phyloP scores from a whole-genome alignment of 2,329 filamentous ascomycete genomes.

The Aspergillus pseudoviridinutans region DNA sequence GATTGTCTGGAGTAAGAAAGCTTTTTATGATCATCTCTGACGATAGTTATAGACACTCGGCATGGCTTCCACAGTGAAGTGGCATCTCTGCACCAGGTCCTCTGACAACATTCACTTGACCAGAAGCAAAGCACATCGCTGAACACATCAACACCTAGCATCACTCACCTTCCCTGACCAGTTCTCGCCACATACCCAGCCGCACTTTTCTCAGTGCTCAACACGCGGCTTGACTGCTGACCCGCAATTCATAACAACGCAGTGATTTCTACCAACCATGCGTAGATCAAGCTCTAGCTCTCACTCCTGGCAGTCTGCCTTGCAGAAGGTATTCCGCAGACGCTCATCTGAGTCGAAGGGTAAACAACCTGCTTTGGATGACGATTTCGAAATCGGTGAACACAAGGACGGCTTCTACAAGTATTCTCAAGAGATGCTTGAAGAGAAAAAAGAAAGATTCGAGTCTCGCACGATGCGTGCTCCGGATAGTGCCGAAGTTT shows the following conservation, averaged over 20 bases:
- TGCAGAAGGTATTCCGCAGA: constrained; percentile 15
- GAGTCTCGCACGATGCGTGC: constrained; percentile 5
- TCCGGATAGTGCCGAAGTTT: constrained; percentile 14
- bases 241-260: background rate
- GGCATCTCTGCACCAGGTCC: background rate
- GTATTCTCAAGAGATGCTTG: constrained; percentile 11
- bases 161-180: background rate
- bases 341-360: constrained; percentile 4
- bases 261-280: constrained; percentile 1
- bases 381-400: constrained; percentile 9
- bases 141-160: background rate
- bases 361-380: constrained; percentile 2
- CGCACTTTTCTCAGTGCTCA: background rate
- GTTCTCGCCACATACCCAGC: background rate
- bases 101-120: background rate
- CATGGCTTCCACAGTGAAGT: background rate
- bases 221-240: background rate
- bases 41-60: background rate
- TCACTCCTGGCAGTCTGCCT: constrained; percentile 13
- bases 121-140: background rate
- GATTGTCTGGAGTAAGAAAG: background rate
- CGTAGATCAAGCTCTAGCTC: constrained; percentile 13
- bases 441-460: constrained; percentile 5
- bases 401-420: constrained; percentile 19
- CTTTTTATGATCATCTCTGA: background rate